Conservation (phyloP, 441 rosid genomes). For the Flueggea neowawraea region DNA sequence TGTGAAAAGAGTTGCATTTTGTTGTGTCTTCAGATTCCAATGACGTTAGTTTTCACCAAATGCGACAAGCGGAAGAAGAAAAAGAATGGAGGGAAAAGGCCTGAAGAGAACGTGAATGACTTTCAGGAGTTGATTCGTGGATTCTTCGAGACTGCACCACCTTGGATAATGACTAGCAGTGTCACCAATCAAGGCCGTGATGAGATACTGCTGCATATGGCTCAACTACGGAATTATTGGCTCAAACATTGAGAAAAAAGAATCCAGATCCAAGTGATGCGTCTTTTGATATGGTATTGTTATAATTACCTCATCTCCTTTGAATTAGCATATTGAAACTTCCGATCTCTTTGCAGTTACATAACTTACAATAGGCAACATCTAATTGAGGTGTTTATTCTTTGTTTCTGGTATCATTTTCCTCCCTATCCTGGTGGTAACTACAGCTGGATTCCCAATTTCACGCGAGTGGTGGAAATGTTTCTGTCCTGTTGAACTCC, state of each 20-base stretch:
- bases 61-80: constrained; percentile 96
- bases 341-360: too few species aligned
- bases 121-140: constrained; percentile 75
- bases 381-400: too few species aligned
- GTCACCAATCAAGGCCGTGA: constrained; percentile 93
- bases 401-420: too few species aligned
- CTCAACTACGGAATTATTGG: constrained; percentile 94
- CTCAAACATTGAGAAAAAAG: constrained; percentile 52
- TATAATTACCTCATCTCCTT: too few species aligned
- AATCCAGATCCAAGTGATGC: too few species aligned
- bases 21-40: constrained; percentile 57
- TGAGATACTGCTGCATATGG: constrained; percentile 90
- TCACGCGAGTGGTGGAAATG: too few species aligned
- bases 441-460: too few species aligned
- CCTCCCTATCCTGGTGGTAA: too few species aligned
- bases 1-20: background rate
- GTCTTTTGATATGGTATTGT: too few species aligned
- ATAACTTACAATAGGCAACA: too few species aligned
- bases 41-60: constrained; percentile 91
- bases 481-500: too few species aligned
- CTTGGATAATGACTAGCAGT: constrained; percentile 99
- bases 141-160: constrained; percentile 76
- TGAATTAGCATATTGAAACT: too few species aligned
- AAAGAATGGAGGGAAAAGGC: constrained; percentile 84
- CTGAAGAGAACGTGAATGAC: constrained; percentile 70